Conservation (phyloP, 345 rosid species). For the Laguncularia racemosa region DNA sequence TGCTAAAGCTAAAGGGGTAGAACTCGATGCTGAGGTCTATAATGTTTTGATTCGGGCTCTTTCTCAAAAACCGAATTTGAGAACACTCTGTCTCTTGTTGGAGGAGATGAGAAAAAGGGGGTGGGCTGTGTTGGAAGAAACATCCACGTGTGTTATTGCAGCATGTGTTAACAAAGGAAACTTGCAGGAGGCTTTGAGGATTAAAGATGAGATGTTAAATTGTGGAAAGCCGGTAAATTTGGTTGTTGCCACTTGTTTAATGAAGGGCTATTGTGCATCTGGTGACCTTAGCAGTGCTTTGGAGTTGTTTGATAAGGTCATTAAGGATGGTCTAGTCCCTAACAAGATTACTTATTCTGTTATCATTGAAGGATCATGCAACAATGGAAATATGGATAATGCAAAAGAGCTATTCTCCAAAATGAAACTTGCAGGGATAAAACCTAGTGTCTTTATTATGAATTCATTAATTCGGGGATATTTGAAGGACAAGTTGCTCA, state of each 20-base stretch:
- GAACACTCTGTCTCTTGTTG: slow-evolving; percentile 38
- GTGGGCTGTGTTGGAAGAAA: slow-evolving; percentile 36
- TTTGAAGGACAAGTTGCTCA: slow-evolving; percentile 26
- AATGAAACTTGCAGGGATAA: slow-evolving; percentile 47
- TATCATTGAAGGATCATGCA: slow-evolving; percentile 59
- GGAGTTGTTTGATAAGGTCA: slow-evolving; percentile 44
- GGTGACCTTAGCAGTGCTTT: slow-evolving; percentile 46
- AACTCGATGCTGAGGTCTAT: slow-evolving; percentile 42
- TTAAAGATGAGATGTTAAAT: slow-evolving; percentile 73
- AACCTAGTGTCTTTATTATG: slow-evolving; percentile 36
- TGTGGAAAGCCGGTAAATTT: slow-evolving; percentile 48
- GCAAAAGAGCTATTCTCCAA: slow-evolving; percentile 50
- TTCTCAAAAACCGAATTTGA: slow-evolving; percentile 31
- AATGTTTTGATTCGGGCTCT: slow-evolving; percentile 37
- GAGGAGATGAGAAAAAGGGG: slow-evolving; percentile 53
- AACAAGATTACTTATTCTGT: slow-evolving; percentile 51
- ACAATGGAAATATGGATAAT: slow-evolving; percentile 42
- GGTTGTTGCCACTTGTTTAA: slow-evolving; percentile 58
- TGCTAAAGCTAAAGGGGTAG: slow-evolving; percentile 37
- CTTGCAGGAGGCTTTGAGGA: slow-evolving; percentile 48
- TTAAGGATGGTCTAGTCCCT: slow-evolving; percentile 51
- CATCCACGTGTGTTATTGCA: slow-evolving; percentile 39
- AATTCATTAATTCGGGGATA: slow-evolving; percentile 49
- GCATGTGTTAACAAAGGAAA: slow-evolving; percentile 57
- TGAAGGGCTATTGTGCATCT: slow-evolving; percentile 50